Conservation (phyloP, 495 filamentous ascomycete genomes). For the Penicillium chermesinum region DNA sequence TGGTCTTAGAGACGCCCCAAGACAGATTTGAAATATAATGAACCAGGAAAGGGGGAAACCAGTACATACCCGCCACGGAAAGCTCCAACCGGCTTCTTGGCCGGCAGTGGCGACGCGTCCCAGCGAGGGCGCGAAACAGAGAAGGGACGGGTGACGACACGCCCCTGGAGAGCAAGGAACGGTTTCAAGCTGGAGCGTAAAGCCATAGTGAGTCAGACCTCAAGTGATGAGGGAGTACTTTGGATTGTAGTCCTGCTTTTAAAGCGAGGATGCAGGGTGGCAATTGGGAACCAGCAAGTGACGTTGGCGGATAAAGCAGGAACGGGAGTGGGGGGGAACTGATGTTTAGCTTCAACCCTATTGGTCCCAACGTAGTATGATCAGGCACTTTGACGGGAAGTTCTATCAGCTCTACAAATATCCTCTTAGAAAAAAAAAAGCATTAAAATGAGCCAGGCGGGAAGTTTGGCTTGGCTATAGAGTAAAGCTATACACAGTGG, state of each 20-base stretch:
- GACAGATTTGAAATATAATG: no score
- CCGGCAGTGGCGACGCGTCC: slow-evolving; percentile 50
- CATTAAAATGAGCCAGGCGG: neutral
- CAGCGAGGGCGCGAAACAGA: slow-evolving; percentile 33
- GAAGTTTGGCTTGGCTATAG: slow-evolving; percentile 9
- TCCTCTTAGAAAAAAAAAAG: neutral
- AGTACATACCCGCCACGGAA: slow-evolving; percentile 83
- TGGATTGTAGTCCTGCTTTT: slow-evolving; percentile 2
- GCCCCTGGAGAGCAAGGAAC: slow-evolving; percentile 22
- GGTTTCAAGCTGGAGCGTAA: slow-evolving; percentile 15
- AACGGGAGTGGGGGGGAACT: slow-evolving; percentile 16
- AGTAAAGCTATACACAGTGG: slow-evolving; percentile 8
- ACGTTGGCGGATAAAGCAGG: slow-evolving; percentile 27
- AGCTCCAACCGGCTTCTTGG: slow-evolving; percentile 78
- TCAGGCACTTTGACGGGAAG: neutral
- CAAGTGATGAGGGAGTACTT: slow-evolving; percentile 8
- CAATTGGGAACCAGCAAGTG: slow-evolving; percentile 21
- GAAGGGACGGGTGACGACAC: slow-evolving; percentile 29
- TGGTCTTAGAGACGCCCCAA: neutral
- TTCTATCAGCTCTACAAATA: no score
- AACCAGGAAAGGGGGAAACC: neutral
- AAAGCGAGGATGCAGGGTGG: slow-evolving; percentile 10
- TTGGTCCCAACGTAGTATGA: neutral
- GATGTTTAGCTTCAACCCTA: neutral
- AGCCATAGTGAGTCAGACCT: slow-evolving; percentile 21